These are phyloP conservation scores for Orbilia oligospora DNA, from an alignment of 2,329 filamentous ascomycete species.

Conservation along the genomic window DNA sequence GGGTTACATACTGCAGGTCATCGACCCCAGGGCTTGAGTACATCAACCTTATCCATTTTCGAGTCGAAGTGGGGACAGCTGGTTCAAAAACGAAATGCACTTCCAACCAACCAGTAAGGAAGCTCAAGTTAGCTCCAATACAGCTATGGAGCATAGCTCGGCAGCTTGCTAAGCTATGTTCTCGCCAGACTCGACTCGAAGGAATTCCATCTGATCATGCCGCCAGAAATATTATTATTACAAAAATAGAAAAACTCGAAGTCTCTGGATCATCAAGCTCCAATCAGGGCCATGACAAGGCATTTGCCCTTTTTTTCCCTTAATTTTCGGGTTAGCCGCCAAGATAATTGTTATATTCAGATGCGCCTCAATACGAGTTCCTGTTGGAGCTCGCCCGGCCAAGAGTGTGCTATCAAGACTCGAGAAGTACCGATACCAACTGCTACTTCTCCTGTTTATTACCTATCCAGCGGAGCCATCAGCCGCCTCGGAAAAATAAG, in stretches of 20 bases:
- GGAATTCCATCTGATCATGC: background rate
- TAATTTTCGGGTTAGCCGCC: constrained; percentile 47
- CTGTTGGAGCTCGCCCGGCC: constrained; percentile 36
- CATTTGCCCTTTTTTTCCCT: constrained; percentile 1
- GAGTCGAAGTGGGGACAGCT: constrained; percentile 30
- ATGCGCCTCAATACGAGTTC: constrained; percentile 13
- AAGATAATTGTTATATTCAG: constrained; percentile 21
- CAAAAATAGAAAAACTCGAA: constrained; percentile 38
- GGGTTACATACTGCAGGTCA: constrained; percentile 54
- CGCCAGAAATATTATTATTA: constrained; percentile 14
- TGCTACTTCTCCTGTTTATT: constrained; percentile 34
- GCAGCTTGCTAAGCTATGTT: constrained; percentile 5
- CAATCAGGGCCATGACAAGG: background rate
- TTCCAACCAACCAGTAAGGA: constrained; percentile 39
- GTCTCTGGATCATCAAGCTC: background rate
- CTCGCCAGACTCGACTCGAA: constrained; percentile 5
- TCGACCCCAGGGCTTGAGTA: constrained; percentile 42
- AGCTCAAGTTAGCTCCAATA: constrained; percentile 10
- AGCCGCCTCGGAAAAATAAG: constrained; percentile 52
- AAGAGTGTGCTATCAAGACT: constrained; percentile 2
- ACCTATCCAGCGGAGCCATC: background rate
- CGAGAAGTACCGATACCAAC: constrained; percentile 52
- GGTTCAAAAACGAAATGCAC: constrained; percentile 29
- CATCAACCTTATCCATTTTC: constrained; percentile 44
- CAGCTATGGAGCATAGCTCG: constrained; percentile 24